These are phyloP conservation scores for Coniella vitis DNA, from an alignment of 2,329 filamentous ascomycete genomes.

Conservation along the genomic window DNA sequence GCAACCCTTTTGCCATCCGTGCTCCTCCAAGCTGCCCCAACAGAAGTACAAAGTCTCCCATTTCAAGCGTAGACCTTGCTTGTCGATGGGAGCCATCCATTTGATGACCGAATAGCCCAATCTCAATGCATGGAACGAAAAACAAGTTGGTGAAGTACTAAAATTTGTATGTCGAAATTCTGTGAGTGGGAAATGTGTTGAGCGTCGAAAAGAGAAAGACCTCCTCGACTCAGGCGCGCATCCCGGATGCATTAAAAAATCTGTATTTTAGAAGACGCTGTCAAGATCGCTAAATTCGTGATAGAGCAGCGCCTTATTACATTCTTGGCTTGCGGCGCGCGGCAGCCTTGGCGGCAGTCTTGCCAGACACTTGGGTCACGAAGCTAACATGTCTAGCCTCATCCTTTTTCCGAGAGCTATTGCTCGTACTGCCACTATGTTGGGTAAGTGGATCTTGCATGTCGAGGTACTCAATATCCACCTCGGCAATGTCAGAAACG, in stretches of 20 bases:
- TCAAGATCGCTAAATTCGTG: neutral
- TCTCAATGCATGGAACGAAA: neutral
- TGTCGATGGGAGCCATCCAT: neutral
- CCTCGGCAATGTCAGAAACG: conserved; percentile 53
- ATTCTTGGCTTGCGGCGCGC: conserved; percentile 12
- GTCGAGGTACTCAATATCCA: conserved; percentile 51
- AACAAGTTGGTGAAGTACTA: neutral
- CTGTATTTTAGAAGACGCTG: neutral
- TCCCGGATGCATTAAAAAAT: neutral
- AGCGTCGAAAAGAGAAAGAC: neutral
- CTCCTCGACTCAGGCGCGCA: neutral
- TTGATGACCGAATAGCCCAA: neutral
- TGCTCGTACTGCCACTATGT: conserved; percentile 31
- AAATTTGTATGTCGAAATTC: neutral
- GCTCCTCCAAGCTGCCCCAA: neutral
- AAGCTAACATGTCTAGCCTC: conserved; percentile 50
- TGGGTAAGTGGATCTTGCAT: conserved; percentile 30
- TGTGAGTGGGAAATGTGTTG: neutral
- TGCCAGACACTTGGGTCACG: conserved; percentile 40
- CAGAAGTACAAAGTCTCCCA: neutral
- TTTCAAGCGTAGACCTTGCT: neutral
- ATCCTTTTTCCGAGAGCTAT: conserved; percentile 43
- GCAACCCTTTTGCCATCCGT: too few relatives aligned
- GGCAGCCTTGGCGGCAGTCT: conserved; percentile 18
- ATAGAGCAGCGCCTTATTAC: neutral